Evolutionary conservation across 1,139 yeast genomes (phyloP), one percentile per base, ranked within the genome.

Genomic region (Petasospora rhodanensis): DNA sequence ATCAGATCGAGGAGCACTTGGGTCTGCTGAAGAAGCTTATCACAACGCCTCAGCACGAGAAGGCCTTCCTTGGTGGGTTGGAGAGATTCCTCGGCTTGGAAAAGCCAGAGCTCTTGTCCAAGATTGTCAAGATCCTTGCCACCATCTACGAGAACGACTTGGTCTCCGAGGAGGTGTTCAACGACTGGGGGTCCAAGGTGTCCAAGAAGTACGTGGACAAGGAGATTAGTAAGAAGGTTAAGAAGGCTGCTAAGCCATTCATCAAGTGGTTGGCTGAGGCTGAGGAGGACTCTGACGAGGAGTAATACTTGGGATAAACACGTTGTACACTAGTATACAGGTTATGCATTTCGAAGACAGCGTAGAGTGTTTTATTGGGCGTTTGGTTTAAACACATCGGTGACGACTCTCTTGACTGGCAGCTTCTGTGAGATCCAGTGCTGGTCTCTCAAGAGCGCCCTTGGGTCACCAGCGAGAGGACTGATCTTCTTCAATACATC

Each of bases 201-300:
- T 83, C 95, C 33, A 87, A 87, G 68, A 89, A 87, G 64, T 91
- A 82, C 53, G 96, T 89, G 41, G 85, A 95, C 43, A 91, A 89
- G 67, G 95, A 87, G 32, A 72, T 78, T 28, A 82, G 94, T 34
- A 89, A 89, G 67, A 89, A 86, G 72, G 95, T 91, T 35, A 84
- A 96, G 64, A 85, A 80, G 63, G 94, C 96, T 29, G 96, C 96
- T 42, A 87, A 86, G 65, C 95, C 97, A 25, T 91, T 91, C 64
- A 67, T 91, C 46, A 79, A 82, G 51, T 91, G 98, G 98, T 75
- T 91, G 48, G 80, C 86, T 56, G 91, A 83, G 61, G 97, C 98
- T 40, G 97, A 87, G 47, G 84, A 81, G 50, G 91, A 80, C 43
- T 38, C 76, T 40, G 75, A 69, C 15, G 74, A 66, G 26, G 72